Percentiles rank a stretch among this genome's conserved stretches.
Conservation (phyloP, 345 rosid genomes). For the Schrenkiella parvula region DNA sequence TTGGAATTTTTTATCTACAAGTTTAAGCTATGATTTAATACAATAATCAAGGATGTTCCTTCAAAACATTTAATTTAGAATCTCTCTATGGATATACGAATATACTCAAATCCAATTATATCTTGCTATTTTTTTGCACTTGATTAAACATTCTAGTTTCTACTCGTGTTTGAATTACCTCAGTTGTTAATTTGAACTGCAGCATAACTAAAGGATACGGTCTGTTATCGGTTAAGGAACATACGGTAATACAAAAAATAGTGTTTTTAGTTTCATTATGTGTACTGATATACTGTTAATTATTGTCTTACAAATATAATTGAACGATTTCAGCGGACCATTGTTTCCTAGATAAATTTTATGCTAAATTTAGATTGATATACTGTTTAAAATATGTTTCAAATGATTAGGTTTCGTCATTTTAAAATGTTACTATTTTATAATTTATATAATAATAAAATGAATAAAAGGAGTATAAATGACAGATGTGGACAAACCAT, state of each 20-base stretch:
- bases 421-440: not conserved
- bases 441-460: not conserved
- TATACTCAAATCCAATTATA: conserved; percentile 11
- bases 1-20: not conserved
- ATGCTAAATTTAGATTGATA: not conserved
- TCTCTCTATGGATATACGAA: conserved; percentile 23
- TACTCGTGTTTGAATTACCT: not conserved
- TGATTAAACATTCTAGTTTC: not conserved
- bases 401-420: not conserved
- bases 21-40: not conserved
- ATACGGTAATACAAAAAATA: not conserved
- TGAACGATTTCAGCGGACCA: too few species aligned
- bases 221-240: not conserved
- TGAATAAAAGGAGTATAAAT: not conserved
- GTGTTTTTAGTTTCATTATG: not conserved
- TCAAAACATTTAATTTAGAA: conserved; percentile 21
- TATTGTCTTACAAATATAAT: not conserved
- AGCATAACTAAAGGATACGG: not conserved
- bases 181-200: not conserved
- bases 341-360: conserved; percentile 6
- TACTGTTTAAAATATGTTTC: not conserved
- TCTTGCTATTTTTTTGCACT: not conserved
- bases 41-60: not conserved
- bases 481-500: conserved; percentile 9
- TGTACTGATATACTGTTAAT: not conserved